Evolutionary conservation across 108 stramenopile species (phyloP).

Genomic region (Nitzschia sp.): DNA sequence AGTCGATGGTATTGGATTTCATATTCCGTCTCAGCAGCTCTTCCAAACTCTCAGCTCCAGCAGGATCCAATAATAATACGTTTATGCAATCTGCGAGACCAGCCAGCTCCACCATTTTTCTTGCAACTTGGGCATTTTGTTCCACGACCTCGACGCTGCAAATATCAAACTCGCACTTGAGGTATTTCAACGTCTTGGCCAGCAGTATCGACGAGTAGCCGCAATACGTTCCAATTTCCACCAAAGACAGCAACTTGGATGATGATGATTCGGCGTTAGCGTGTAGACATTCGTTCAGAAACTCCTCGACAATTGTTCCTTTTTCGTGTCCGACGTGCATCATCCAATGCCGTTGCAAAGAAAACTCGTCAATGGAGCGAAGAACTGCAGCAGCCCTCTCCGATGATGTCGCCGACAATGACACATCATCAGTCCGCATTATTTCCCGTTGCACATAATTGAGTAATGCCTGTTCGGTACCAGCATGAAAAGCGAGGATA

Average conservation of each 20-base stretch:
- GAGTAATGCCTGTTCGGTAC: conserved; percentile 65
- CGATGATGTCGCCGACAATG: conserved; percentile 3
- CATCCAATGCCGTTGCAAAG: conserved; percentile 85
- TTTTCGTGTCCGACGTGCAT: conserved; percentile 90
- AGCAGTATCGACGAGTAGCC: conserved; percentile 78
- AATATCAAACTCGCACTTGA: conserved; percentile 37
- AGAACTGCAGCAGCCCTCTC: conserved; percentile 32
- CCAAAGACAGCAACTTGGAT: conserved; percentile 32
- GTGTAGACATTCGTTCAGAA: conserved; percentile 27
- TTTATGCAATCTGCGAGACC: conserved; percentile 53
- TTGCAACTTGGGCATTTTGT: conserved; percentile 50
- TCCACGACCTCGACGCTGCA: conserved; percentile 71
- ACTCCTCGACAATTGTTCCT: conserved; percentile 42
- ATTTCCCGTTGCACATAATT: conserved; percentile 51
- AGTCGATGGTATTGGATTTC: conserved; percentile 33
- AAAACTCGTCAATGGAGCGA: conserved; percentile 68
- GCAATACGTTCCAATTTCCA: conserved; percentile 90
- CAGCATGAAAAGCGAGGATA: conserved; percentile 54
- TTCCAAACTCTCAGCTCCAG: neutral
- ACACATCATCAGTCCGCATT: neutral
- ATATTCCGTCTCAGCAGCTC: neutral
- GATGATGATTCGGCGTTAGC: neutral
- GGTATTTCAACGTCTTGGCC: conserved; percentile 33
- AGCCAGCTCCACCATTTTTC: conserved; percentile 56
- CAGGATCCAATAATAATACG: conserved; percentile 35